Conservation (phyloP, 1,139 yeast species). For the Blastobotrys capitulatus region DNA sequence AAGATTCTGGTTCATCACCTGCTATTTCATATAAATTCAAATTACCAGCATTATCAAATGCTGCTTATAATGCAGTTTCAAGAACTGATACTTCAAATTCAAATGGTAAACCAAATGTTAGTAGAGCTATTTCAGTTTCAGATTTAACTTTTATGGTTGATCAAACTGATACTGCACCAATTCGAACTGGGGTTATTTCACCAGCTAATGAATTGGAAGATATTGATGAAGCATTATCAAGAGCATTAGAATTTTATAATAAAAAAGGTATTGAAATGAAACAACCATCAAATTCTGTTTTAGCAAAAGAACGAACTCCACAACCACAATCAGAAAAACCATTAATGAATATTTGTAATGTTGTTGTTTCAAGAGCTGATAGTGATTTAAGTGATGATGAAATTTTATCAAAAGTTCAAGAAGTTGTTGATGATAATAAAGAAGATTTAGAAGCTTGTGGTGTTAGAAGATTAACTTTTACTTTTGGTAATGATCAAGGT, state of each 20-base stretch:
- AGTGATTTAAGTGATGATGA: slow-evolving; percentile 71
- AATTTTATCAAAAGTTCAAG: slow-evolving; percentile 55
- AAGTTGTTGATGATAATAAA: slow-evolving; percentile 60
- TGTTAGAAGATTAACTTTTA: slow-evolving; percentile 89
- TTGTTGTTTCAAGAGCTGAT: slow-evolving; percentile 67
- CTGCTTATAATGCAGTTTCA: slow-evolving; percentile 42
- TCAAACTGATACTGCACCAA: slow-evolving; percentile 49
- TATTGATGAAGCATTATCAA: slow-evolving; percentile 71
- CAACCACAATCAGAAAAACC: slow-evolving; percentile 31
- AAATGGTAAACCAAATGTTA: slow-evolving; percentile 29
- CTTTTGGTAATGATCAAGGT: slow-evolving; percentile 78
- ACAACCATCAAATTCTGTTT: slow-evolving; percentile 31
- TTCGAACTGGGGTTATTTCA: slow-evolving; percentile 82
- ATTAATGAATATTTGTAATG: slow-evolving; percentile 70
- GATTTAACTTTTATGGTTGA: slow-evolving; percentile 84
- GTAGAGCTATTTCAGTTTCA: slow-evolving; percentile 87
- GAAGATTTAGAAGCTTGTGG: slow-evolving; percentile 65
- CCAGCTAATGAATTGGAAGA: slow-evolving; percentile 85
- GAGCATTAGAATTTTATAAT: slow-evolving; percentile 71
- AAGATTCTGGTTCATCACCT: slow-evolving; percentile 50
- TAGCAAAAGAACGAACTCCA: slow-evolving; percentile 30
- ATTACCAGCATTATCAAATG: slow-evolving; percentile 63
- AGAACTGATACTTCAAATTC: slow-evolving; percentile 27
- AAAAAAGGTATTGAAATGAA: slow-evolving; percentile 32
- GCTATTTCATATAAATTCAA: slow-evolving; percentile 87